phyloP scores from a whole-genome alignment of 805 yeast species.

The Sporopachydermia quercuum region DNA sequence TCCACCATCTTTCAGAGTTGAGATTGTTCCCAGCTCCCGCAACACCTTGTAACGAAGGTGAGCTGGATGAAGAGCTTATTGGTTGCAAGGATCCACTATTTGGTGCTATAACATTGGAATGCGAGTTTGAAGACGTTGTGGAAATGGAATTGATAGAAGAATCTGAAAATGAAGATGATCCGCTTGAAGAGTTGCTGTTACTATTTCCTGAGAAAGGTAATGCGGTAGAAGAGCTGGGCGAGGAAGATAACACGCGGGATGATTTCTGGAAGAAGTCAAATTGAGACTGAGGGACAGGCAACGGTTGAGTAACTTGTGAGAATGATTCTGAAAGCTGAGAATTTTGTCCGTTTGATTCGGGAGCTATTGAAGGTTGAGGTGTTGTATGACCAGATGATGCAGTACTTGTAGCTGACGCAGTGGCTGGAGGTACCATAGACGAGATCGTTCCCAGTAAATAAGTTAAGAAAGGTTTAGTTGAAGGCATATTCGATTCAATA shows the following conservation, averaged over 20 bases:
- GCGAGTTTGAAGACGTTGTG: not conserved
- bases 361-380: not conserved
- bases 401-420: not conserved
- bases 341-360: not conserved
- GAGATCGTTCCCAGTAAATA: not conserved
- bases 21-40: too few relatives aligned
- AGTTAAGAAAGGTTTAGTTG: not conserved
- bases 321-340: not conserved
- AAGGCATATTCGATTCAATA: not conserved
- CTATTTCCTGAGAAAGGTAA: not conserved
- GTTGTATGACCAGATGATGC: not conserved
- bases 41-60: not conserved
- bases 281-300: conserved; percentile 1
- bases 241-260: not conserved
- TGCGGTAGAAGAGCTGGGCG: not conserved
- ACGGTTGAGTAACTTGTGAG: not conserved
- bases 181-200: conserved; percentile 1
- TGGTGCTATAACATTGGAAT: not conserved
- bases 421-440: conserved; percentile 1
- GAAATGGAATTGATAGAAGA: not conserved
- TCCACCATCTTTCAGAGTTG: conserved; percentile 16
- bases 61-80: not conserved
- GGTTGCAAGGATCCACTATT: not conserved
- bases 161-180: not conserved
- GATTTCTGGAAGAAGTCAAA: not conserved